Conservation (phyloP, 805 yeast genomes). For the Ogataea henricii region DNA sequence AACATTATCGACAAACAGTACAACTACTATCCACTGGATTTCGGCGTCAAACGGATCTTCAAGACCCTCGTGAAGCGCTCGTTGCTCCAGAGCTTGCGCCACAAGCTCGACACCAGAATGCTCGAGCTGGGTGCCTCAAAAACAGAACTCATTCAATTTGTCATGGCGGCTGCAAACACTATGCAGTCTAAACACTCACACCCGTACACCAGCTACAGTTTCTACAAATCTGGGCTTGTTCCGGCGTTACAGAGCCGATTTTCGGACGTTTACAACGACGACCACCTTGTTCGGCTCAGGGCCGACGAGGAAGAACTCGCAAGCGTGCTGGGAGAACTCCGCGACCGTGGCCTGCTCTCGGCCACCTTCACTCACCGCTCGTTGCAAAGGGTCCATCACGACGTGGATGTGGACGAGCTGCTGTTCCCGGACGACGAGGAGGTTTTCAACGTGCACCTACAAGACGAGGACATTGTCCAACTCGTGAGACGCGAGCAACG, state of each 20-base stretch:
- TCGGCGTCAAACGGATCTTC: constrained; percentile 37
- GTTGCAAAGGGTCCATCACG: constrained; percentile 8
- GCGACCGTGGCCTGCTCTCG: constrained; percentile 18
- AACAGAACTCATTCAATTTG: constrained; percentile 26
- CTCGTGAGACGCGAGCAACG: constrained; percentile 27
- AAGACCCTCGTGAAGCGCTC: constrained; percentile 31
- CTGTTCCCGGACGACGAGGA: constrained; percentile 41
- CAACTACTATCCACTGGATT: constrained; percentile 34
- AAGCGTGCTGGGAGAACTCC: constrained; percentile 25
- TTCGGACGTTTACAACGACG: constrained; percentile 10
- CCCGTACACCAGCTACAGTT: constrained; percentile 22
- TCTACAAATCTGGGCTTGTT: constrained; percentile 25
- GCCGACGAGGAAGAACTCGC: constrained; percentile 28
- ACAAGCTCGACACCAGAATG: constrained; percentile 9
- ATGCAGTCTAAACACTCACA: constrained; percentile 18
- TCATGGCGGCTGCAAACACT: constrained; percentile 22
- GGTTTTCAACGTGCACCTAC: constrained; percentile 33
- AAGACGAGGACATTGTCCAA: constrained; percentile 37
- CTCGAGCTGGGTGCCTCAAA: constrained; percentile 12
- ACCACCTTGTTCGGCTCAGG: constrained; percentile 15
- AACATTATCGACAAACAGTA: constrained; percentile 17
- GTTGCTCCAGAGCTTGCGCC: constrained; percentile 17
- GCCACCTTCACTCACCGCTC: constrained; percentile 7
- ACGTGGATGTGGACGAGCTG: constrained; percentile 31
- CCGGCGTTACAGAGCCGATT: constrained; percentile 10